Evolutionary conservation across 139 green algal species (phyloP), one percentile per base, ranked within the genome.

Genomic region (Chloropicon primus): DNA sequence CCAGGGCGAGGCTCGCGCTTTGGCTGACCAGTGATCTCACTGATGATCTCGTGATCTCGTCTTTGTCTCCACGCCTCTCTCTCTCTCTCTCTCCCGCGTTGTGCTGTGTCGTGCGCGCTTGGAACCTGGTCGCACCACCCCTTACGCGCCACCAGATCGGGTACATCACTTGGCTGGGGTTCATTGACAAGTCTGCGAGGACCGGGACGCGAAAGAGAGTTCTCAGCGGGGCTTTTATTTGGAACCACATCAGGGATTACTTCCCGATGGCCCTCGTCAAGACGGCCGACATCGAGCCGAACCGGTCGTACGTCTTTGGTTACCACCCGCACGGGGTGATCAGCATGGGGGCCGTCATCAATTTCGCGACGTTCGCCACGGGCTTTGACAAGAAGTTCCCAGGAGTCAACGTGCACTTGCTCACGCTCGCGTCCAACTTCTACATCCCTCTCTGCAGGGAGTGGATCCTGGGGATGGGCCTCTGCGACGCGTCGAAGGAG

Each of bases 381-480:
- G 80, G 81, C 23, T 90, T 88, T 75, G 76, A 28, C 0, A 25
- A 80, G 54, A 1, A 77, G 1, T 90, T 87, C 75, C 82, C 81
- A 72, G 85, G 85, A 82, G 54, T 89, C 1, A 41, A 83, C n/a
- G 22, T 81, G 1, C 76, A 71, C 22, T 72, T 25, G 3, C 77
- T 86, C 28, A 90, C 86, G 1, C 79, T 91, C 26, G 74, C 75
- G 25, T 75, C 23, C 74, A 89, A 91, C 77, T 87, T 91, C 77
- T 80, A 80, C 27, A 76, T 76, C n/a, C 87, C 87, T 0, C 41
- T 86, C 21, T 41, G 88, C 21, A 79, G 87, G 2, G 84, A 89
- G 77, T 91, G 87, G 74, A 78, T 82, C 62, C 76, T 88, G 62
- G 41, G 77, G 74, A 82, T 85, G 28, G 87, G 87, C 24, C 71